Percentiles rank a stretch among this genome's conserved stretches.
These are phyloP conservation scores for Plenodomus tracheiphilus DNA, from an alignment of 2,329 filamentous ascomycete species.

Conservation along the genomic window DNA sequence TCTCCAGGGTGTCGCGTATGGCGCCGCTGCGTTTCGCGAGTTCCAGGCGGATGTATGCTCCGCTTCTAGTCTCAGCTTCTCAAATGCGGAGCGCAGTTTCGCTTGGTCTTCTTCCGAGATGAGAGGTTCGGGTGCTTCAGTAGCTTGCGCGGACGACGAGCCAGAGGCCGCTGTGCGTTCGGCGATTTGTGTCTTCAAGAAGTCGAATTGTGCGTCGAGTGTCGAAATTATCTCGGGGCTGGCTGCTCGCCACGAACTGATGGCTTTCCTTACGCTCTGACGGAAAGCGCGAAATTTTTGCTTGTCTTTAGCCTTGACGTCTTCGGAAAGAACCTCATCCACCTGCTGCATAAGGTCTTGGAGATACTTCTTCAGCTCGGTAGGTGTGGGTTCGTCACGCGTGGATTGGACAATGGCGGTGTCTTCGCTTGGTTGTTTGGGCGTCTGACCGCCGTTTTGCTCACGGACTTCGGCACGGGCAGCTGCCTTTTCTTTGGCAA, in stretches of 20 bases:
- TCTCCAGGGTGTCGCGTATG: constrained; percentile 89
- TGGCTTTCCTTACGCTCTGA: constrained; percentile 64
- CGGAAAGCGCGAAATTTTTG: constrained; percentile 74
- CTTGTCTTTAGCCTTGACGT: constrained; percentile 72
- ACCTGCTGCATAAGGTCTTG: constrained; percentile 53
- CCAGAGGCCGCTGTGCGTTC: constrained; percentile 8
- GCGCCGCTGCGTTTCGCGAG: constrained; percentile 54
- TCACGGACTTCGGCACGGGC: constrained; percentile 32
- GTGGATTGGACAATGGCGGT: constrained; percentile 6
- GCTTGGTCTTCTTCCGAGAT: constrained; percentile 58
- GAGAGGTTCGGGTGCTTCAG: constrained; percentile 18
- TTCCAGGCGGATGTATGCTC: constrained; percentile 67
- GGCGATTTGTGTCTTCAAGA: constrained; percentile 34
- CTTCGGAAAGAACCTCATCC: constrained; percentile 61
- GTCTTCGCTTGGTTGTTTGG: constrained; percentile 12
- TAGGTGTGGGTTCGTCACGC: constrained; percentile 31
- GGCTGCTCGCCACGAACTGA: constrained; percentile 56
- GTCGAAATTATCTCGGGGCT: constrained; percentile 52
- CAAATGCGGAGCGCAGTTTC: constrained; percentile 61
- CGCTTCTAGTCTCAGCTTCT: constrained; percentile 70
- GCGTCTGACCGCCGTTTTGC: constrained; percentile 19
- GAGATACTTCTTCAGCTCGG: constrained; percentile 40
- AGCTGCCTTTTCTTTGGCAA: constrained; percentile 36
- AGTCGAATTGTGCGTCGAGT: constrained; percentile 53
- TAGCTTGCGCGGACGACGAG: constrained; percentile 3